Evolutionary conservation across 345 rosid genomes (phyloP).

Genomic region (Gossypioides kirkii): DNA sequence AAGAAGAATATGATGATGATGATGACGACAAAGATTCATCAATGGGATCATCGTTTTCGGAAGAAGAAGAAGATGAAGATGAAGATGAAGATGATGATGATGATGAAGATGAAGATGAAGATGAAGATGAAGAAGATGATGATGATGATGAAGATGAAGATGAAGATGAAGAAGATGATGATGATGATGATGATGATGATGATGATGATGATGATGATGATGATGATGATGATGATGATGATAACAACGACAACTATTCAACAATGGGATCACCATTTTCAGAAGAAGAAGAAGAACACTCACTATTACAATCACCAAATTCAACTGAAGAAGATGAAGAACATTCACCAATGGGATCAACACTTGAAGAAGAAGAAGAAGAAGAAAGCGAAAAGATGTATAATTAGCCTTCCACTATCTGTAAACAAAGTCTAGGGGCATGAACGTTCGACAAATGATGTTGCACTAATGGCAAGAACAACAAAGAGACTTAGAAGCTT

Average conservation of each 20-base stretch:
- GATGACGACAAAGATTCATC: background rate
- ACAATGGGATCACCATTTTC: background rate
- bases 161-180: slow-evolving; percentile 9
- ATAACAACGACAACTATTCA: too few relatives aligned
- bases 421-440: slow-evolving; percentile 12
- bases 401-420: slow-evolving; percentile 1
- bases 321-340: background rate
- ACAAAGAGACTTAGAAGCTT: slow-evolving; percentile 12
- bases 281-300: slow-evolving; percentile 10
- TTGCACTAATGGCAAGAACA: background rate
- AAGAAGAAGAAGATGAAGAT: too few relatives aligned
- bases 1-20: background rate
- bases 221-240: too few relatives aligned
- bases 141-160: background rate
- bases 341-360: background rate
- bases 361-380: background rate
- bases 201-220: too few relatives aligned
- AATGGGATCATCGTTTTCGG: background rate
- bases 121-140: too few relatives aligned
- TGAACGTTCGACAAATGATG: background rate
- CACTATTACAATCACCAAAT: background rate
- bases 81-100: too few relatives aligned
- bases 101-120: too few relatives aligned
- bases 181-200: too few relatives aligned
- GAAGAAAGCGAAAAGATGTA: background rate